Base-by-base conservation (phyloP, 2,329 filamentous ascomycete species). In the Verticillium albo-atrum region DNA sequence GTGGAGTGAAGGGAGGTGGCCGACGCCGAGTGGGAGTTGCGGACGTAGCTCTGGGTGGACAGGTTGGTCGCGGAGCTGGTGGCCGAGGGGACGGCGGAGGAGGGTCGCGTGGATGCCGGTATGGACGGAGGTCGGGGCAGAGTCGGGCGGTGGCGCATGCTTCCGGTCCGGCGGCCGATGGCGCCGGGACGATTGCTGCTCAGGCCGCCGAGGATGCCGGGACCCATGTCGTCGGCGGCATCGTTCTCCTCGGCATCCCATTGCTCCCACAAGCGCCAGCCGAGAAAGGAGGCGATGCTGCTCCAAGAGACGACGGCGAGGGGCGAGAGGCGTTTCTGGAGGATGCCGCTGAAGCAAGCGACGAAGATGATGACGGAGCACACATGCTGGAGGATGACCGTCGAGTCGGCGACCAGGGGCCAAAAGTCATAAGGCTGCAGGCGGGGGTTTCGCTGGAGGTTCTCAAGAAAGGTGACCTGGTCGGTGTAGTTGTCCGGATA, bases 401-500 rank as follows among this genome's bases (percentile, higher is more conserved):
- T 97, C 15, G 91, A 94, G 73, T 98, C 94, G 60, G 92, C 91
- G 56, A 98, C 92, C 34, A 99, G 82, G 9, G 93, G 92, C 94
- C 95, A 99, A 75, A 99, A 99, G 70, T 98, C 93, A 74, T 99
- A 99, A 0, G 94, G 94, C 65, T 95, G 89, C 57, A 98, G 84
- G 47, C 93, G 88, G 4, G 94, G 94, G 72, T 99, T 99, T 54
- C 93, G 87, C 74, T 99, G 94, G 20, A 99, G 85, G 68, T 96
- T 92, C 71, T 97, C 94, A 65, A 99, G 88, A 68, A 99, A 99
- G 1, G 95, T 98, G 61, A 91, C 91, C 71, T 95, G 92, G 72
- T 99, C 95, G 47, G 95, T 98, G 72, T 98, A 98, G 74, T 99
- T 99, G 74, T 99, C 95, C n/a, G 95, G 93, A 71, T 96, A 97